These are phyloP conservation scores for Pseudohalonectria lignicola DNA, from an alignment of 2,329 filamentous ascomycete genomes.

Conservation along the genomic window DNA sequence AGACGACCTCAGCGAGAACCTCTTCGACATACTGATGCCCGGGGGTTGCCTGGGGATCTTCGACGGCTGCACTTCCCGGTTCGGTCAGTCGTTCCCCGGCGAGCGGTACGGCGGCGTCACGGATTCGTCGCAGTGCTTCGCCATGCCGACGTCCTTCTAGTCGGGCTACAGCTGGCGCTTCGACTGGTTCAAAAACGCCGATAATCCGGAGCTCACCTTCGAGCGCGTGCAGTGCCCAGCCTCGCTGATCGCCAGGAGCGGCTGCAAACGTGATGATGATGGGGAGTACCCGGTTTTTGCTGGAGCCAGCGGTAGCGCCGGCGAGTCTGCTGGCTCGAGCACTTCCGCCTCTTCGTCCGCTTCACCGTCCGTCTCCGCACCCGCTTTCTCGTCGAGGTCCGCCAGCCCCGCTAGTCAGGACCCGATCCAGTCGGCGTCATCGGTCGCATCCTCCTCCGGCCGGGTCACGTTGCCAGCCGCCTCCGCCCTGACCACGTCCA, in stretches of 20 bases:
- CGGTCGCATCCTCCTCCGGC: too few relatives aligned
- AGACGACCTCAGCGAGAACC: slow-evolving; percentile 41
- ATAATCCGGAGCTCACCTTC: slow-evolving; percentile 45
- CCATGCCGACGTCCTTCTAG: neutral
- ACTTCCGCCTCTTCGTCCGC: neutral
- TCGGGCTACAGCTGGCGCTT: slow-evolving; percentile 51
- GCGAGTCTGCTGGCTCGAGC: neutral
- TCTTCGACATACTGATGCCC: slow-evolving; percentile 47
- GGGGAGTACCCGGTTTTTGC: neutral
- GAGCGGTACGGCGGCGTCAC: slow-evolving; percentile 35
- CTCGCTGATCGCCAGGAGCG: slow-evolving; percentile 28
- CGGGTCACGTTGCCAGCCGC: too few relatives aligned
- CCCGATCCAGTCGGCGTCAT: too few relatives aligned
- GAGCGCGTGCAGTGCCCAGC: slow-evolving; percentile 43
- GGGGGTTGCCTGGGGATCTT: slow-evolving; percentile 46
- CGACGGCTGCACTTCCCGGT: slow-evolving; percentile 35
- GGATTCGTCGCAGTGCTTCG: slow-evolving; percentile 25
- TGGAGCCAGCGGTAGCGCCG: neutral
- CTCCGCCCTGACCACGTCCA: too few relatives aligned
- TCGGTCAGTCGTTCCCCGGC: slow-evolving; percentile 24
- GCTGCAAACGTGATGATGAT: slow-evolving; percentile 13
- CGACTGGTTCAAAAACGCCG: slow-evolving; percentile 49
- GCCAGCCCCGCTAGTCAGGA: too few relatives aligned
- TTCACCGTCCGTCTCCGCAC: too few relatives aligned
- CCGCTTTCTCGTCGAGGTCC: too few relatives aligned